phyloP scores from a whole-genome alignment of 805 yeast species.

The Candida endomychidarum region DNA sequence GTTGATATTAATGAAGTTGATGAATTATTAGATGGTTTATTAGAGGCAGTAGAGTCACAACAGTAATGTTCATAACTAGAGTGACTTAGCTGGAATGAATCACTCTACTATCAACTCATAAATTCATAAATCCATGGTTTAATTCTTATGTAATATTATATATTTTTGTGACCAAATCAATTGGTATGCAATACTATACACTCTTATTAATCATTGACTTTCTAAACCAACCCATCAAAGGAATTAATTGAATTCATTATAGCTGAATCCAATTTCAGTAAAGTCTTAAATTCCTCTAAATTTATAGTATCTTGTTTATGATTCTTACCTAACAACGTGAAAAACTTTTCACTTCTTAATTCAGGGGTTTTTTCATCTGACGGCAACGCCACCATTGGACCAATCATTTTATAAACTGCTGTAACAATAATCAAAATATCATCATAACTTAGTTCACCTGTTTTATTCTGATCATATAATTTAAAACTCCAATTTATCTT shows the following conservation, averaged over 20 bases:
- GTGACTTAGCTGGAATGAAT: too few species aligned
- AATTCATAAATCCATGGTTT: too few species aligned
- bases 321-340: conserved; percentile 69
- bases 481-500: conserved; percentile 88
- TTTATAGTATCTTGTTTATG: conserved; percentile 61
- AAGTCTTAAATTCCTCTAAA: conserved; percentile 81
- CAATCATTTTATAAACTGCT: conserved; percentile 93
- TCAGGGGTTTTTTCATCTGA: conserved; percentile 94
- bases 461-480: conserved; percentile 78
- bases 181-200: conserved; percentile 5
- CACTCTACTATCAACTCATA: too few species aligned
- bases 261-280: conserved; percentile 75
- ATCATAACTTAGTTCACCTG: conserved; percentile 70
- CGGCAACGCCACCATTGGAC: conserved; percentile 84
- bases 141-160: not conserved
- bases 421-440: conserved; percentile 79
- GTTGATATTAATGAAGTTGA: conserved; percentile 81
- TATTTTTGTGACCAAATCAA: conserved; percentile 3
- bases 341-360: conserved; percentile 77
- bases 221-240: conserved; percentile 73
- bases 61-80: too few species aligned
- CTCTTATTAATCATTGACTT: not conserved
- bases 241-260: conserved; percentile 74
- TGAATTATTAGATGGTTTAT: conserved; percentile 74
- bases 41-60: conserved; percentile 84